phyloP scores from a whole-genome alignment of 305 asterid species.

The Fraxinus floribunda region DNA sequence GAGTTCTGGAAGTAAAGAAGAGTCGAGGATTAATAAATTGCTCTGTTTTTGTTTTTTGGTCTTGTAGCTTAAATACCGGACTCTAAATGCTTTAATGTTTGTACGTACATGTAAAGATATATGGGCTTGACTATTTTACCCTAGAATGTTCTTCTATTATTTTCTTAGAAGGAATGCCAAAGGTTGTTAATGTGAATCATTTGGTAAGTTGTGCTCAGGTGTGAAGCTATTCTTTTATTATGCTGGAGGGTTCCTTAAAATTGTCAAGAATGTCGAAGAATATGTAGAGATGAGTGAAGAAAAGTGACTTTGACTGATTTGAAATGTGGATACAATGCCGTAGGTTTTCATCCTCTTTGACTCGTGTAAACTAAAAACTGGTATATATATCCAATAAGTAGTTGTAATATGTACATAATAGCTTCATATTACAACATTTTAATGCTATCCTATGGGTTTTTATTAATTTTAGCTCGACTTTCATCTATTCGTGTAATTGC shows the following conservation, averaged over 20 bases:
- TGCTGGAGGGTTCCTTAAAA: background rate
- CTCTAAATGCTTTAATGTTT: background rate
- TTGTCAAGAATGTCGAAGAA: background rate
- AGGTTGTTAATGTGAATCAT: background rate
- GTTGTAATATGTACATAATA: background rate
- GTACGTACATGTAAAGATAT: background rate
- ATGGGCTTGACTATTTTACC: background rate
- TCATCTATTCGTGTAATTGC: background rate
- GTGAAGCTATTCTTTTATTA: conserved; percentile 7
- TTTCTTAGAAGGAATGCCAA: background rate
- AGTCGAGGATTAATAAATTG: background rate
- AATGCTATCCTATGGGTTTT: background rate
- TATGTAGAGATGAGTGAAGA: background rate
- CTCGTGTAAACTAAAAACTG: background rate
- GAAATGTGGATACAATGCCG: background rate
- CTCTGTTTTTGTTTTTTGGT: background rate
- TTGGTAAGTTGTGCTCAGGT: background rate
- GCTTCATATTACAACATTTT: background rate
- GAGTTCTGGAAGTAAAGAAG: background rate
- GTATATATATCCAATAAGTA: background rate
- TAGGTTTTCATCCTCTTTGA: background rate
- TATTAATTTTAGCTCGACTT: background rate
- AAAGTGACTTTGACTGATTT: background rate
- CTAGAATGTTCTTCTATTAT: background rate
- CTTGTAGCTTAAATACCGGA: background rate